phyloP scores from a whole-genome alignment of 257 asterid genomes.

The Prunella vulgaris region DNA sequence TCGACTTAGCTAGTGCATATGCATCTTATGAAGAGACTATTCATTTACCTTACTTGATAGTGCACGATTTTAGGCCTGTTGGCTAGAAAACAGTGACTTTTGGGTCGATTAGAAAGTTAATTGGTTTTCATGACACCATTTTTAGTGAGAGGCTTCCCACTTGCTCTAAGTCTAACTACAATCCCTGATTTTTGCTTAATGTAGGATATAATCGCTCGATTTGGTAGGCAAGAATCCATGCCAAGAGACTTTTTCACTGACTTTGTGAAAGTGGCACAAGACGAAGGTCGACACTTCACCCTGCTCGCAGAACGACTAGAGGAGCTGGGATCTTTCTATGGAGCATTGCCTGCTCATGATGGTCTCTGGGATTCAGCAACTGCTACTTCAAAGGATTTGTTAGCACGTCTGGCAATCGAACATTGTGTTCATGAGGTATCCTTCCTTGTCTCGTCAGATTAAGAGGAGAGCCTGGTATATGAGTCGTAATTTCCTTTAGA shows the following conservation, averaged over 20 bases:
- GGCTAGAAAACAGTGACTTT: neutral
- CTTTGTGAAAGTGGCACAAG: slow-evolving; percentile 96
- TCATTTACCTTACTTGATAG: neutral
- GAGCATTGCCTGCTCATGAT: slow-evolving; percentile 94
- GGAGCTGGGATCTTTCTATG: slow-evolving; percentile 86
- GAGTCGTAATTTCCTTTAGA: neutral
- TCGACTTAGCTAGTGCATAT: neutral
- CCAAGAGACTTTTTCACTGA: slow-evolving; percentile 90
- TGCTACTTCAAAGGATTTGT: slow-evolving; percentile 73
- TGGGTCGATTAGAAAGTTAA: neutral
- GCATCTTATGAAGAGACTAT: neutral
- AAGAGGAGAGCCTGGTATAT: neutral
- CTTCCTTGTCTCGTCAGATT: slow-evolving; percentile 11
- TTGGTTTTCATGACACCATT: neutral
- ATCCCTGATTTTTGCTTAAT: slow-evolving; percentile 3
- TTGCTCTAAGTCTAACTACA: neutral
- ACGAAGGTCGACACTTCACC: slow-evolving; percentile 90
- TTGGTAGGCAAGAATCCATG: slow-evolving; percentile 80
- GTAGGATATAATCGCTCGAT: slow-evolving; percentile 93
- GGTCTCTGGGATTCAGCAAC: slow-evolving; percentile 98
- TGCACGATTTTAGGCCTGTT: neutral
- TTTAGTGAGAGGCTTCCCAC: neutral
- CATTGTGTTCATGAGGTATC: slow-evolving; percentile 97
- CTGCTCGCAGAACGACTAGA: slow-evolving; percentile 71
- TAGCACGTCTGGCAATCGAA: slow-evolving; percentile 83